Conservation (phyloP, 129 eudicot species). For the Flaveria brownii region DNA sequence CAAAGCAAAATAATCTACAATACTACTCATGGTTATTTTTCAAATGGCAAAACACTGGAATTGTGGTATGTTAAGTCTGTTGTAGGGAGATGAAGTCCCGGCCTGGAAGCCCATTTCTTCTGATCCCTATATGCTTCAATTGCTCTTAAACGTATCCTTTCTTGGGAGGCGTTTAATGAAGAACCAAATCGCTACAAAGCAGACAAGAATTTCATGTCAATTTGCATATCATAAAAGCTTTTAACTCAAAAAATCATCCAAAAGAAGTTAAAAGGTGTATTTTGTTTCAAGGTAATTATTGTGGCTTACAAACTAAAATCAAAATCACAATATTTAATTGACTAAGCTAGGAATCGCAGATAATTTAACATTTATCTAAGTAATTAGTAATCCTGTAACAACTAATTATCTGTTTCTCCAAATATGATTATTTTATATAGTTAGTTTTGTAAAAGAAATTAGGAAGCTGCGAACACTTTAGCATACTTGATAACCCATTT, state of each 20-base stretch:
- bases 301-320: neutral
- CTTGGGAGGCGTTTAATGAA: constrained; percentile 64
- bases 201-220: neutral
- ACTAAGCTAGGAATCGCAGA: neutral
- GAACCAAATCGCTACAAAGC: constrained; percentile 52
- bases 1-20: constrained; percentile 5
- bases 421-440: neutral
- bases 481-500: neutral
- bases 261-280: neutral
- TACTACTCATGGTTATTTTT: constrained; percentile 3
- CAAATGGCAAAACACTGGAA: constrained; percentile 8
- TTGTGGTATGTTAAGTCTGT: constrained; percentile 27
- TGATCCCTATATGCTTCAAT: constrained; percentile 75
- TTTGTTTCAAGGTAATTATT: neutral
- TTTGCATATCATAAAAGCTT: neutral
- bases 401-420: neutral
- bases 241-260: constrained; percentile 1
- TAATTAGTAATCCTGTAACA: neutral
- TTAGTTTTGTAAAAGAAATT: neutral
- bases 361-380: neutral
- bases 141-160: constrained; percentile 82
- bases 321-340: neutral
- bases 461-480: neutral
- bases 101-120: constrained; percentile 88
- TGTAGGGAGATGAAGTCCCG: constrained; percentile 67